Conservation (phyloP, 495 filamentous ascomycete genomes). For the Penicillium cosmopolitanum region DNA sequence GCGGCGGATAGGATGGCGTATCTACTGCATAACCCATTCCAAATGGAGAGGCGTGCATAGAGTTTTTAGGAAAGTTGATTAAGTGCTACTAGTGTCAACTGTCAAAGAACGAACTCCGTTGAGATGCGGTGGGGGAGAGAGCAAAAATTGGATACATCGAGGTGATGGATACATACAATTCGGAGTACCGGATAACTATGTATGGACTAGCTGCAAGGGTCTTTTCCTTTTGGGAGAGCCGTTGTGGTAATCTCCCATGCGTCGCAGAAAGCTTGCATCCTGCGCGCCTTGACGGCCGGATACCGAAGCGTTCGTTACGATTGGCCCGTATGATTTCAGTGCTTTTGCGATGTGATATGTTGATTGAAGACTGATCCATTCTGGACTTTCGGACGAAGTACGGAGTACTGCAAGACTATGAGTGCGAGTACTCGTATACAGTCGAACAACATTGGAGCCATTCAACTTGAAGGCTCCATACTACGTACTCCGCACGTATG, state of each 20-base stretch:
- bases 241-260: constrained; percentile 15
- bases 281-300: constrained; percentile 8
- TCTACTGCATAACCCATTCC: neutral
- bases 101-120: neutral
- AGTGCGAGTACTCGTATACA: neutral
- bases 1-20: constrained; percentile 1
- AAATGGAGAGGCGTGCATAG: constrained; percentile 2
- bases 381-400: neutral
- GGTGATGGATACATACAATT: constrained; percentile 10
- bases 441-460: neutral
- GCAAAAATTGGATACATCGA: neutral
- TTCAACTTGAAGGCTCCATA: too few species aligned
- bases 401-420: neutral
- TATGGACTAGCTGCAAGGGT: constrained; percentile 22
- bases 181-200: constrained; percentile 2
- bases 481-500: too few species aligned
- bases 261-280: constrained; percentile 17
- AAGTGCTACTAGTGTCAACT: neutral
- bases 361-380: neutral
- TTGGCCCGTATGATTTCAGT: constrained; percentile 11
- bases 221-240: constrained; percentile 1
- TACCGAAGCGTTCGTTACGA: constrained; percentile 2
- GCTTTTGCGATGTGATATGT: neutral
- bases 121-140: neutral
- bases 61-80: neutral